Base-by-base conservation (phyloP, 78 protist species). In the Diacronema lutheri region DNA sequence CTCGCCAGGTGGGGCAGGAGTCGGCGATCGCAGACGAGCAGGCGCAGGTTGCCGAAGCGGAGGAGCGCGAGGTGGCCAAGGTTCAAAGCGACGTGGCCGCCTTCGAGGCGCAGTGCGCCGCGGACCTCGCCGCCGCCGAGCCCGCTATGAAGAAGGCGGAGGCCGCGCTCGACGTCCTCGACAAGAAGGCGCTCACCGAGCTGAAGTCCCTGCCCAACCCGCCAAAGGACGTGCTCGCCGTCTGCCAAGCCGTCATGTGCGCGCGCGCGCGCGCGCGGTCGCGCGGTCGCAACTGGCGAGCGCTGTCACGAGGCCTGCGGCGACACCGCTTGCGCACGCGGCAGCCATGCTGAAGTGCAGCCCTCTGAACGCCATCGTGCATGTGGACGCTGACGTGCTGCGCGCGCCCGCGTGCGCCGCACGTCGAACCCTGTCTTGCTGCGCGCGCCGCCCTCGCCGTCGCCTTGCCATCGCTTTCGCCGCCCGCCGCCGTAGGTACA, bases 131-230 rank as follows among this genome's bases (percentile, higher is more conserved):
- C 33, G 68, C 64, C 26, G 97, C 95, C 56, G 76, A 88, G 57
- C 97, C 97, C 3, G 86, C 81, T 9, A 76, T 95, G 38, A 65
- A 62, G 61, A 88, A 66, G 40, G 95, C 97, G 37, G 71, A 71
- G 66, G 92, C 64, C 1, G 97, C 97, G 16, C 91, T 95, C 56
- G 41, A 93, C 88, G 68, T 88, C 23, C 85, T 95, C 44, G 77
- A 91, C 85, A 90, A 90, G 87, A 66, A n/a, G 41, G 81, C 88
- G 60, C 60, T 95, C 5, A 83, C 84, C 16, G 94, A 91, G 88
- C 81, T 95, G 44, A 90, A 91, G 78, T 84, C 95, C 12, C 33
- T 92, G 16, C 69, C 86, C 35, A 76, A 80, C 37, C 97, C 97
- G 23, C 90, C 94, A 21, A 13, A 6, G 3, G 90, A 77, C 10